Percentiles rank a stretch among this genome's conserved stretches.
These are phyloP conservation scores for Phytophthora idaei DNA, from an alignment of 352 stramenopile species.

Conservation along the genomic window DNA sequence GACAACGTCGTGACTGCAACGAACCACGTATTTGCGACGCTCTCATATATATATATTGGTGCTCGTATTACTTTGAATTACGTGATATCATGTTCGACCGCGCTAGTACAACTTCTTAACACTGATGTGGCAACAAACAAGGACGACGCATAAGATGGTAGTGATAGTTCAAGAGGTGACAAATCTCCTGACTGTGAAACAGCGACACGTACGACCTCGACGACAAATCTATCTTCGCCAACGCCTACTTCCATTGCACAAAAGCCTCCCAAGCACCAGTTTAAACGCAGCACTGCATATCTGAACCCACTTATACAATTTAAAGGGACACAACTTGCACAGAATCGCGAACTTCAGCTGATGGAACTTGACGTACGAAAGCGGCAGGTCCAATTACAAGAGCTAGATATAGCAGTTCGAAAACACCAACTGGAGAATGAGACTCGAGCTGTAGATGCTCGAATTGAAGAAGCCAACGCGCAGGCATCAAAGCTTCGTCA, in stretches of 20 bases:
- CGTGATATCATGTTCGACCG: slow-evolving; percentile 10
- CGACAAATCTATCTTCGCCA: not conserved
- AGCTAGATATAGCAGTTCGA: slow-evolving; percentile 4
- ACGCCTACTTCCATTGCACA: slow-evolving; percentile 7
- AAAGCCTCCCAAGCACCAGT: not conserved
- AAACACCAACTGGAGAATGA: slow-evolving; percentile 11
- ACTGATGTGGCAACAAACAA: not conserved
- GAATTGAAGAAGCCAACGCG: slow-evolving; percentile 14
- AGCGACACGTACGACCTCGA: too few species aligned
- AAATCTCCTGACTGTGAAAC: not conserved
- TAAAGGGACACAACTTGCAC: slow-evolving; percentile 5
- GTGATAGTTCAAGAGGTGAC: not conserved
- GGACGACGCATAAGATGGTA: not conserved
- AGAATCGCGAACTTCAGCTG: not conserved
- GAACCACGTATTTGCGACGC: slow-evolving; percentile 2
- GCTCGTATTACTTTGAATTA: slow-evolving; percentile 17
- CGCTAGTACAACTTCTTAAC: slow-evolving; percentile 12
- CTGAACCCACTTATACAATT: not conserved
- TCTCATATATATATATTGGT: not conserved
- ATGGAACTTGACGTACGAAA: slow-evolving; percentile 4
- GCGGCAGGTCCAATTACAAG: not conserved
- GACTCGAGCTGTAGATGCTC: not conserved
- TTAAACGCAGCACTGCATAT: not conserved
- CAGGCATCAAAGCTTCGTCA: slow-evolving; percentile 11
- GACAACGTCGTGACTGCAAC: not conserved